phyloP scores from a whole-genome alignment of 345 rosid genomes.

The Melaleuca alternifolia region DNA sequence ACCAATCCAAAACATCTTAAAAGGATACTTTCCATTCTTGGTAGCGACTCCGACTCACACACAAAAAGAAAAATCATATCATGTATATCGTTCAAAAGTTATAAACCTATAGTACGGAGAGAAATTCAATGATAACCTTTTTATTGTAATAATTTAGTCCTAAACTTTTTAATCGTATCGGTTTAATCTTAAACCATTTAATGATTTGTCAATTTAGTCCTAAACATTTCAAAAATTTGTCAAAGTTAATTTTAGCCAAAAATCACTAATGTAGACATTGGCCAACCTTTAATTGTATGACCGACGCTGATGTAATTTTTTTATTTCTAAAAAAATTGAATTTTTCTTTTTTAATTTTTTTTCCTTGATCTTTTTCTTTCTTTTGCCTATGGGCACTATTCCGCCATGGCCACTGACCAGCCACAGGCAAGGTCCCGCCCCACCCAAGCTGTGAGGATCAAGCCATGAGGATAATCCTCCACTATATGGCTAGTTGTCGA shows the following conservation, averaged over 20 bases:
- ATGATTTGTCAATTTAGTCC: not conserved
- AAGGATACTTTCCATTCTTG: too few species aligned
- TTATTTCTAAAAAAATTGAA: not conserved
- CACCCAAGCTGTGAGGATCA: too few species aligned
- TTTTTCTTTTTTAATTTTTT: not conserved
- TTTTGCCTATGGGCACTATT: rapidly evolving
- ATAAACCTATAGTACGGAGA: too few species aligned
- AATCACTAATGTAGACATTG: not conserved
- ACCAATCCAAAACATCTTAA: not conserved
- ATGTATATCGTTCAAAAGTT: too few species aligned
- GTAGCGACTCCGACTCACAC: too few species aligned
- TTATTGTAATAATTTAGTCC: too few species aligned
- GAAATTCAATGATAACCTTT: too few species aligned
- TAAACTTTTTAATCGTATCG: too few species aligned
- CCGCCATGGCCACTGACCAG: not conserved
- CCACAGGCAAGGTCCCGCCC: not conserved
- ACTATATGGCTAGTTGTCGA: not conserved
- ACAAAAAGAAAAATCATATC: too few species aligned
- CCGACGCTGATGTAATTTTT: not conserved
- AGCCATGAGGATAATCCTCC: too few species aligned
- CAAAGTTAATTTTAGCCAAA: not conserved
- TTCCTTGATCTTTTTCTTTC: not conserved
- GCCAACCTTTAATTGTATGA: not conserved
- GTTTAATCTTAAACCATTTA: too few species aligned
- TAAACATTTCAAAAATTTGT: too few species aligned